phyloP scores from a whole-genome alignment of 208 protist genomes.

The Leishmania braziliensis region DNA sequence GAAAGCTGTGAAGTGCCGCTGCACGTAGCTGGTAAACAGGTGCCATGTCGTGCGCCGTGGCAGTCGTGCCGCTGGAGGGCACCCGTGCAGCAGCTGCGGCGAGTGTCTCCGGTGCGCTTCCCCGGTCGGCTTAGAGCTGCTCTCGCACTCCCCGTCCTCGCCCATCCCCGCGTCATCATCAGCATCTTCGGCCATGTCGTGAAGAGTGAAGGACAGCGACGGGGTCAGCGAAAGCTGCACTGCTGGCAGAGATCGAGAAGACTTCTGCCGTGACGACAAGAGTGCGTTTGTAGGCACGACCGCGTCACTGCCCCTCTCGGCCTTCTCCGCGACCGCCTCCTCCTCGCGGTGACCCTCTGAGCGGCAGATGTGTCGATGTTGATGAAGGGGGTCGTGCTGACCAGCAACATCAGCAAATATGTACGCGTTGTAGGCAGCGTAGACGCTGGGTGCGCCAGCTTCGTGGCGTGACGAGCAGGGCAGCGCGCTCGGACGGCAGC shows the following conservation, averaged over 20 bases:
- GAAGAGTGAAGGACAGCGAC: conserved; percentile 29
- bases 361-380: background rate
- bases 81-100: background rate
- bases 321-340: background rate
- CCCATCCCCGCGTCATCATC: background rate
- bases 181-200: conserved; percentile 15
- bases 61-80: background rate
- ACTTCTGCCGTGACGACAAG: background rate
- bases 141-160: background rate
- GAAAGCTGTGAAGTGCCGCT: conserved; percentile 67
- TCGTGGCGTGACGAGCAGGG: background rate
- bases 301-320: background rate
- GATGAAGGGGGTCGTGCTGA: background rate
- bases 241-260: background rate
- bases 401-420: conserved; percentile 3
- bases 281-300: too few relatives aligned
- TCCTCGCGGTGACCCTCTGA: background rate
- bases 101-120: background rate
- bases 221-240: conserved; percentile 23
- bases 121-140: background rate
- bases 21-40: conserved; percentile 60
- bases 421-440: conserved; percentile 10
- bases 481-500: background rate
- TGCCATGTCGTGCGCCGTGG: conserved; percentile 42
- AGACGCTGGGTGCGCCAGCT: background rate